A percentile compares a stretch with the other conserved stretches of the same genome.
Evolutionary conservation across 2,329 filamentous ascomycete genomes (phyloP).

Genomic region (Phaeosphaeria sp.): DNA sequence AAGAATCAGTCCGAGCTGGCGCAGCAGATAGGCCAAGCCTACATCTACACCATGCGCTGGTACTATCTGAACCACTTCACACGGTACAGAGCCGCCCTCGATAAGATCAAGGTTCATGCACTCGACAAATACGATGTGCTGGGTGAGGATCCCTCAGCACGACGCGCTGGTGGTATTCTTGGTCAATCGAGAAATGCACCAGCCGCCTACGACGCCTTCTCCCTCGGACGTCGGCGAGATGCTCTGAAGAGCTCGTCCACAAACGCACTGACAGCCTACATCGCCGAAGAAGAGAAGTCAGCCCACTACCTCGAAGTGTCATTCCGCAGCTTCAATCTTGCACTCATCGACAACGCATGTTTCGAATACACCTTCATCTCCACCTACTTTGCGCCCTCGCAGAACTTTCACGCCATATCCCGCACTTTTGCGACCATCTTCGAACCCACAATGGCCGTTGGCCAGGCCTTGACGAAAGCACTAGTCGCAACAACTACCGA

Average conservation of each 20-base stretch:
- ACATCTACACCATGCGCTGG: conserved; percentile 99
- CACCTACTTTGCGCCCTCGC: conserved; percentile 82
- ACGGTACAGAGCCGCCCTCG: conserved; percentile 82
- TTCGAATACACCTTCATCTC: conserved; percentile 95
- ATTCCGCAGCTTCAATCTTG: conserved; percentile 94
- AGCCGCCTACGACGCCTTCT: conserved; percentile 83
- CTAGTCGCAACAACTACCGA: conserved; percentile 81
- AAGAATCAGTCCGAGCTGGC: conserved; percentile 83
- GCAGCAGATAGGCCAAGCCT: conserved; percentile 89
- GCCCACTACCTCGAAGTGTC: conserved; percentile 88
- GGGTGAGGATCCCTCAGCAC: conserved; percentile 75
- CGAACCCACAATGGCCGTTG: conserved; percentile 85
- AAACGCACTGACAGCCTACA: conserved; percentile 81
- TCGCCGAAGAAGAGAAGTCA: conserved; percentile 87
- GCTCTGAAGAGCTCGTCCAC: conserved; percentile 76
- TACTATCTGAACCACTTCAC: conserved; percentile 93
- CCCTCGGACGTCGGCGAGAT: conserved; percentile 84
- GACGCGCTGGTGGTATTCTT: conserved; percentile 59
- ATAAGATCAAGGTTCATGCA: conserved; percentile 81
- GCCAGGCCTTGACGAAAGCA: conserved; percentile 75
- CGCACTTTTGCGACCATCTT: conserved; percentile 89
- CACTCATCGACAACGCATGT: conserved; percentile 89
- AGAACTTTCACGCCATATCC: conserved; percentile 78
- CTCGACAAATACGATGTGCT: conserved; percentile 86
- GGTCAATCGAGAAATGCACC: conserved; percentile 51